These are phyloP conservation scores for Mortierella sp. DNA, from an alignment of 371 early-diverging fungal genomes.

Conservation along the genomic window DNA sequence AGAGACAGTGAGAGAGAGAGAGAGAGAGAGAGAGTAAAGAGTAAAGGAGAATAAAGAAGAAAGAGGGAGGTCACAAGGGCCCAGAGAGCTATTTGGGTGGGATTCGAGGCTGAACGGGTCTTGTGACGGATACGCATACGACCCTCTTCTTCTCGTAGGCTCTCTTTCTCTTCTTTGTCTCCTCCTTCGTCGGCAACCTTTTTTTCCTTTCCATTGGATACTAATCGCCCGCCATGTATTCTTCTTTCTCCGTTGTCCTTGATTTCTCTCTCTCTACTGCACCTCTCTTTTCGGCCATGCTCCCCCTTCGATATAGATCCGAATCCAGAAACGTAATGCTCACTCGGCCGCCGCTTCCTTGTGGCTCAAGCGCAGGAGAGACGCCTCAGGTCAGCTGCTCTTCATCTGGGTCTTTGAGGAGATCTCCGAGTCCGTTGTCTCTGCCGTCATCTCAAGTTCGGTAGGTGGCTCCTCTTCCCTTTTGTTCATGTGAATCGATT, in stretches of 20 bases:
- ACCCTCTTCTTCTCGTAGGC: too few relatives aligned
- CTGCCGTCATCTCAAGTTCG: slow-evolving; percentile 50
- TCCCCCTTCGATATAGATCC: slow-evolving; percentile 54
- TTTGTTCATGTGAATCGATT: background rate
- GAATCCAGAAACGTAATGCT: slow-evolving; percentile 69
- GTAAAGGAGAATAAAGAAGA: too few relatives aligned
- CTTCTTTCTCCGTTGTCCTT: background rate
- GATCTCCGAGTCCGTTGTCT: slow-evolving; percentile 66
- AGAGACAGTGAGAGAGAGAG: too few relatives aligned
- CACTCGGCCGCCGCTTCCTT: slow-evolving; percentile 70
- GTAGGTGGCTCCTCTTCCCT: slow-evolving; percentile 20
- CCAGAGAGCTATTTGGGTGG: too few relatives aligned
- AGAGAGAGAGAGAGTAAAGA: too few relatives aligned
- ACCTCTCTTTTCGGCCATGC: slow-evolving; percentile 3
- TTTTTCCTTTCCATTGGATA: background rate
- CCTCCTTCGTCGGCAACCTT: background rate
- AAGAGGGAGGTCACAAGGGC: too few relatives aligned
- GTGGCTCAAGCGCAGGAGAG: slow-evolving; percentile 73
- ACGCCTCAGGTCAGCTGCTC: slow-evolving; percentile 61
- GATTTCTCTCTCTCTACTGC: background rate
- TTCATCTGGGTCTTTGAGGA: slow-evolving; percentile 81
- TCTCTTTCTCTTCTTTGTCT: too few relatives aligned
- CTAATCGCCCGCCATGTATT: background rate
- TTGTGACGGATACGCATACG: too few relatives aligned
- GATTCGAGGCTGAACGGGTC: too few relatives aligned